These are phyloP conservation scores for Penicillium cosmopolitanum DNA, from an alignment of 495 filamentous ascomycete species.

Conservation along the genomic window DNA sequence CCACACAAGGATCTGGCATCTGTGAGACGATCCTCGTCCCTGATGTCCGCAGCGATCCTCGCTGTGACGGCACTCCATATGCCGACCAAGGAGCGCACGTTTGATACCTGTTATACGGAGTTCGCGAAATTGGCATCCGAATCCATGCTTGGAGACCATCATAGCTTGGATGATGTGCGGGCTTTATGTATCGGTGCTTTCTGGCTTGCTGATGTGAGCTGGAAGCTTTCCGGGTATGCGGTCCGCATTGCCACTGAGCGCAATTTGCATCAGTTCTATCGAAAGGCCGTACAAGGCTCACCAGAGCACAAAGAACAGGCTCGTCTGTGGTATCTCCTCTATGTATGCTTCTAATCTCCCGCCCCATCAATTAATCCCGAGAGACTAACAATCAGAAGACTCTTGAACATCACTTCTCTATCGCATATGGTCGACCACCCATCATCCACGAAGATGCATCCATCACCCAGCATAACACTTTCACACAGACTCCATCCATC, in stretches of 20 bases:
- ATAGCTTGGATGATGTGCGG: slow-evolving; percentile 55
- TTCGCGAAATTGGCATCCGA: slow-evolving; percentile 55
- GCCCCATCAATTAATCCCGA: not conserved
- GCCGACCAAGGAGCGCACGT: slow-evolving; percentile 47
- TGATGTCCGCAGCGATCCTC: slow-evolving; percentile 54
- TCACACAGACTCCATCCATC: slow-evolving; percentile 46
- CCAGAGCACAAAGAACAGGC: slow-evolving; percentile 50
- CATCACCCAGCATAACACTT: slow-evolving; percentile 54
- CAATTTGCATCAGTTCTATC: slow-evolving; percentile 53
- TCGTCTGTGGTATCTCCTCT: slow-evolving; percentile 57
- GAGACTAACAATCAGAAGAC: slow-evolving; percentile 37
- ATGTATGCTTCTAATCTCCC: slow-evolving; percentile 33
- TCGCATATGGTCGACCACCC: slow-evolving; percentile 57
- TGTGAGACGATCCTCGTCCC: slow-evolving; percentile 53
- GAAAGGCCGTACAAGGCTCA: slow-evolving; percentile 51
- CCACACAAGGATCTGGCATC: slow-evolving; percentile 48
- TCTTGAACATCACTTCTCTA: slow-evolving; percentile 60
- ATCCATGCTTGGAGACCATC: slow-evolving; percentile 55
- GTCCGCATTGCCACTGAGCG: slow-evolving; percentile 60
- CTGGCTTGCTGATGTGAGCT: slow-evolving; percentile 59
- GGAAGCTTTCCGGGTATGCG: slow-evolving; percentile 59
- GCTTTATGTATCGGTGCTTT: slow-evolving; percentile 58
- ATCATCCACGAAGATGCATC: slow-evolving; percentile 59
- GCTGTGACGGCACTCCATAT: slow-evolving; percentile 58
- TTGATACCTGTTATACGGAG: slow-evolving; percentile 55